Evolutionary conservation across 257 asterid genomes (phyloP).

Genomic region (Solanum stenotomum): DNA sequence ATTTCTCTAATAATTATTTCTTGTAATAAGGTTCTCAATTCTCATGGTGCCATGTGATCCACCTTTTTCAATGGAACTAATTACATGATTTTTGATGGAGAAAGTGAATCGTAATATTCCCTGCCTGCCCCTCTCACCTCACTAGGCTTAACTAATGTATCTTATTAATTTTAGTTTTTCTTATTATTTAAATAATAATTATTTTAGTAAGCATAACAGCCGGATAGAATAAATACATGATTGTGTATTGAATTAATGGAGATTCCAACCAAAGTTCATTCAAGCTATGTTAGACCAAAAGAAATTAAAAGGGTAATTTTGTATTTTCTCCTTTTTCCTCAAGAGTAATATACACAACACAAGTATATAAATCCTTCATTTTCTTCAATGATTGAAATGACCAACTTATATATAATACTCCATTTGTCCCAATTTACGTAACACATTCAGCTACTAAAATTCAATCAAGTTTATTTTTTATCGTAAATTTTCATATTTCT

Average conservation of each 20-base stretch:
- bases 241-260: neutral
- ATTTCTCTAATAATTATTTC: neutral
- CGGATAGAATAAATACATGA: neutral
- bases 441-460: too few relatives aligned
- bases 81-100: neutral
- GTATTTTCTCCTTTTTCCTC: neutral
- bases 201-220: neutral
- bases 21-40: constrained; percentile 2
- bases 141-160: neutral
- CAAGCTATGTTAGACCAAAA: neutral
- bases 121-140: neutral
- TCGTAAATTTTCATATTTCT: too few relatives aligned
- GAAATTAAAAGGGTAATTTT: neutral
- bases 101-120: neutral
- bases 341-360: neutral
- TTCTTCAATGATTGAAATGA: neutral
- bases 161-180: neutral
- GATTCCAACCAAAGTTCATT: neutral
- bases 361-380: neutral
- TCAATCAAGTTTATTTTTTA: too few relatives aligned
- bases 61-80: neutral
- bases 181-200: neutral
- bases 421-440: neutral
- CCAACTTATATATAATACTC: neutral
- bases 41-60: constrained; percentile 22